Evolutionary conservation across 2,329 filamentous ascomycete species (phyloP).

Genomic region (Fusarium sp.): DNA sequence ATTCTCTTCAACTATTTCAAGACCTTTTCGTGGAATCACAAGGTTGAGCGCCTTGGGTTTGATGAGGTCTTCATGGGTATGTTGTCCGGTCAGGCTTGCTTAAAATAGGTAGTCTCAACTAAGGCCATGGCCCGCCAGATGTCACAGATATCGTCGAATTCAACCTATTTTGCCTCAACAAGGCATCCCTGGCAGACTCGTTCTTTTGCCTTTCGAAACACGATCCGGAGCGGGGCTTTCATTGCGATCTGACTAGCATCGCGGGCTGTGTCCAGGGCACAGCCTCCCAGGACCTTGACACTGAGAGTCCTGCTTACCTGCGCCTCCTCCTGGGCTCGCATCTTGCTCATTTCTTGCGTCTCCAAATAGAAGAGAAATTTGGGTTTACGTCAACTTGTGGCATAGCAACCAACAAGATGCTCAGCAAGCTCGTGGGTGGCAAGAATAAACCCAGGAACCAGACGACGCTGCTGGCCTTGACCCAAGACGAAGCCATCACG

Average conservation of each 20-base stretch:
- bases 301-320: constrained; percentile 55
- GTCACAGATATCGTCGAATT: constrained; percentile 87
- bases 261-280: constrained; percentile 65
- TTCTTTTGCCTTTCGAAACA: constrained; percentile 79
- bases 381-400: constrained; percentile 90
- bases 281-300: constrained; percentile 33
- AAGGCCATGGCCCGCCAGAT: constrained; percentile 59
- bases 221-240: constrained; percentile 82
- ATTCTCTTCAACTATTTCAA: constrained; percentile 76
- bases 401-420: constrained; percentile 83
- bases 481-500: constrained; percentile 59
- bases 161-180: constrained; percentile 76
- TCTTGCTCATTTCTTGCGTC: constrained; percentile 76
- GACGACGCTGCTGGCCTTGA: constrained; percentile 78
- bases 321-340: constrained; percentile 81
- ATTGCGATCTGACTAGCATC: constrained; percentile 73
- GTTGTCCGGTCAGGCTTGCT: constrained; percentile 13
- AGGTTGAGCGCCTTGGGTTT: constrained; percentile 83
- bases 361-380: constrained; percentile 74
- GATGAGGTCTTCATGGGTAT: constrained; percentile 75
- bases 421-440: constrained; percentile 85
- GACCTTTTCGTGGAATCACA: constrained; percentile 77
- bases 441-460: constrained; percentile 87
- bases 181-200: constrained; percentile 66
- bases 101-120: constrained; percentile 11